Evolutionary conservation across 129 eudicot species (phyloP).

Genomic region (Centrapalus pauciflorus): DNA sequence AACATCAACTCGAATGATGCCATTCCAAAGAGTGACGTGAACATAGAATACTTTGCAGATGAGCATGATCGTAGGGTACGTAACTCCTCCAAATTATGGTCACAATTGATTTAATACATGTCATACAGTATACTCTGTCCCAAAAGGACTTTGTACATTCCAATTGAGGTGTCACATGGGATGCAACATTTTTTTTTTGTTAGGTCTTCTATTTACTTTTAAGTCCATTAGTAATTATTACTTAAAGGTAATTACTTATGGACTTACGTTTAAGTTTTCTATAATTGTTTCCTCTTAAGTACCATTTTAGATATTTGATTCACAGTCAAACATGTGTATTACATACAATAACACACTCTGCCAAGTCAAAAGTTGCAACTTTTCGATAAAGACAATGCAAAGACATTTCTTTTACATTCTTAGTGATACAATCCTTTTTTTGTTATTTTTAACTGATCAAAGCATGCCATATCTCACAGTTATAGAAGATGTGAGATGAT

Average conservation of each 20-base stretch:
- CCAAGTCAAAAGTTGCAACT: background rate
- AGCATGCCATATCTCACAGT: background rate
- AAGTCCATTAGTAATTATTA: no score
- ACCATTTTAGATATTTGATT: background rate
- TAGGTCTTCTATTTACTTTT: background rate
- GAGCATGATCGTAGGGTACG: conserved; percentile 94
- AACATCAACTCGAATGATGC: conserved; percentile 69
- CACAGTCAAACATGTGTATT: no score
- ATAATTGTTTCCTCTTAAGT: background rate
- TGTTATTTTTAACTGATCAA: background rate
- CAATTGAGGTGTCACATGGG: background rate
- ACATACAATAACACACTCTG: no score
- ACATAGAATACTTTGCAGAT: conserved; percentile 84
- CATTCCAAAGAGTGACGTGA: conserved; percentile 93
- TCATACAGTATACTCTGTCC: background rate
- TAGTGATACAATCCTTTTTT: background rate
- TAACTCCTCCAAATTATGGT: background rate
- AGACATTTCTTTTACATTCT: background rate
- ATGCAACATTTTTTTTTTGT: background rate
- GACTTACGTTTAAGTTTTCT: background rate
- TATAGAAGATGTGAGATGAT: background rate
- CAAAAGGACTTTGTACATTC: background rate
- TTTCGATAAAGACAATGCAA: background rate
- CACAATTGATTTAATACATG: background rate
- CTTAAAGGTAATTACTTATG: background rate